phyloP scores from a whole-genome alignment of 176 grass and related monocot species.

The Guadua angustifolia region DNA sequence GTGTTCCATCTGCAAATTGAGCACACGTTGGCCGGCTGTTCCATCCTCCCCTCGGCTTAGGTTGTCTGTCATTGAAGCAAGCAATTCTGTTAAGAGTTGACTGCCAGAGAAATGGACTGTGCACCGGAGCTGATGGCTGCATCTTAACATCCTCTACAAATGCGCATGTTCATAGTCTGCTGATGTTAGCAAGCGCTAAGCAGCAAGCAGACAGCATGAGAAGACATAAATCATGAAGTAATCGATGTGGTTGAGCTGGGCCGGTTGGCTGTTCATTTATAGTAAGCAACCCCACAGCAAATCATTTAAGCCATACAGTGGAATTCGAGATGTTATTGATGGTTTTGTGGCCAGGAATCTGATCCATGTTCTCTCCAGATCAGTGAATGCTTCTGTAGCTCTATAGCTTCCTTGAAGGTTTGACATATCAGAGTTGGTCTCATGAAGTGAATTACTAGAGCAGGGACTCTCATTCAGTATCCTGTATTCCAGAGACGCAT shows the following conservation, averaged over 20 bases:
- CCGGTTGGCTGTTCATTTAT: conserved; percentile 40
- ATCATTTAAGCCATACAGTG: conserved; percentile 40
- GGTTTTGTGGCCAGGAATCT: conserved; percentile 31
- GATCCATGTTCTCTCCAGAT: conserved; percentile 30
- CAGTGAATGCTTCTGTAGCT: conserved; percentile 29
- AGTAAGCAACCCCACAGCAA: conserved; percentile 39
- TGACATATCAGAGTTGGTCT: neutral
- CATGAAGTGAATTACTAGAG: conserved; percentile 9
- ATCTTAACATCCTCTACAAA: conserved; percentile 43
- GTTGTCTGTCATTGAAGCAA: conserved; percentile 21
- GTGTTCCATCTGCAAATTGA: conserved; percentile 12
- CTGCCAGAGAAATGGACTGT: conserved; percentile 26
- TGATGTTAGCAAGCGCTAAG: neutral
- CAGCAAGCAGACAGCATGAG: conserved; percentile 27
- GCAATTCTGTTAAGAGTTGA: conserved; percentile 24
- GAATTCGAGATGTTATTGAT: conserved; percentile 28
- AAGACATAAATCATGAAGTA: conserved; percentile 38
- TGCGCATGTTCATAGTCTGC: conserved; percentile 30
- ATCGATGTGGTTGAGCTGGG: conserved; percentile 40
- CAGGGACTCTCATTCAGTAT: neutral
- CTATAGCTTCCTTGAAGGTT: conserved; percentile 38
- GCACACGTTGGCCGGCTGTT: conserved; percentile 1
- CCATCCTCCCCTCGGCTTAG: conserved; percentile 4
- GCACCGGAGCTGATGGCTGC: conserved; percentile 39
- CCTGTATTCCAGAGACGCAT: neutral